phyloP scores from a whole-genome alignment of 768 basidiomycete species.

The Xerocomus potaroensis region DNA sequence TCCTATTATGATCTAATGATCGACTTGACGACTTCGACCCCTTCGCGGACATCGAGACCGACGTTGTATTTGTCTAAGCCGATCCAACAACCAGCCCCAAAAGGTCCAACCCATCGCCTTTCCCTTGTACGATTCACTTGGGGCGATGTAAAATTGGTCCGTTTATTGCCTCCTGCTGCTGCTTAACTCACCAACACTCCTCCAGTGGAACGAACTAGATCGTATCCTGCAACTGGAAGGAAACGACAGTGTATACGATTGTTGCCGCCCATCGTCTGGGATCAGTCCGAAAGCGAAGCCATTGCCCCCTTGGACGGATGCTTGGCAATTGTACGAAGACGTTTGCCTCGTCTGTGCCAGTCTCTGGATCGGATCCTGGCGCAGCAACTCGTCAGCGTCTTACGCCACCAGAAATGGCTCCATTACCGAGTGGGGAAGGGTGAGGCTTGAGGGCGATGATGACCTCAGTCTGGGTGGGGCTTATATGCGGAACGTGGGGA shows the following conservation, averaged over 20 bases:
- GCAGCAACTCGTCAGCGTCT: constrained; percentile 43
- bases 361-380: constrained; percentile 72
- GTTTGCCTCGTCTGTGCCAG: constrained; percentile 79
- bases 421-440: constrained; percentile 48
- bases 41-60: constrained; percentile 57
- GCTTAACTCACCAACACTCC: background rate
- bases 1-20: constrained; percentile 76
- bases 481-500: constrained; percentile 56
- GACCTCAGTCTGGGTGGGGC: constrained; percentile 41
- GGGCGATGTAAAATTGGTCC: constrained; percentile 75
- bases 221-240: constrained; percentile 58
- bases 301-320: constrained; percentile 60
- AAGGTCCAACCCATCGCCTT: constrained; percentile 49
- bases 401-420: constrained; percentile 48
- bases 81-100: constrained; percentile 32
- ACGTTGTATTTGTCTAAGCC: constrained; percentile 60
- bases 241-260: constrained; percentile 24
- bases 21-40: constrained; percentile 68
- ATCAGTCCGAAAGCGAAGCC: constrained; percentile 35
- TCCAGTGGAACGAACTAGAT: constrained; percentile 75
- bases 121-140: constrained; percentile 71
- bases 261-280: constrained; percentile 33
- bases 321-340: constrained; percentile 82
- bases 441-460: constrained; percentile 65
- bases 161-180: constrained; percentile 15